A percentile compares a stretch with the other conserved stretches of the same genome.
phyloP scores from a whole-genome alignment of 148 eudicot genomes.

The Rhododendron ferrugineum region DNA sequence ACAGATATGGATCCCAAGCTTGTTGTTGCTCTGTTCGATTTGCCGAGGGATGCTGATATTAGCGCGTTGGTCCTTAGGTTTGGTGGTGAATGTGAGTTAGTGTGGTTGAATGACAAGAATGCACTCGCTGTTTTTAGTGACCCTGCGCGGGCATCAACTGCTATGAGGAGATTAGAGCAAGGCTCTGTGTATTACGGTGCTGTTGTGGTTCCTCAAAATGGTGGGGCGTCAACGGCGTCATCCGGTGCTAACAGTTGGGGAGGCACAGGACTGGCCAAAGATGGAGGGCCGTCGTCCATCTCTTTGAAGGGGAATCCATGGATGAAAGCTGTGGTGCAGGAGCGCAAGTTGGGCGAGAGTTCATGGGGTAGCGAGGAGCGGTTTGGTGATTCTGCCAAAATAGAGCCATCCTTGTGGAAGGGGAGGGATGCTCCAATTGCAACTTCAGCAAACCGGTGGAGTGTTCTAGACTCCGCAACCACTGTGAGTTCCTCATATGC shows the following conservation, averaged over 20 bases:
- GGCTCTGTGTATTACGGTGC: slow-evolving; percentile 85
- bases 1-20: slow-evolving; percentile 95
- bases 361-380: slow-evolving; percentile 69
- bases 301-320: slow-evolving; percentile 52
- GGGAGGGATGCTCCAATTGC: slow-evolving; percentile 45
- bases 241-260: slow-evolving; percentile 53
- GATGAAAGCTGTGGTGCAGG: slow-evolving; percentile 63
- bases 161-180: slow-evolving; percentile 94
- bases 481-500: slow-evolving; percentile 27
- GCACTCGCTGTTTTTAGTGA: slow-evolving; percentile 89
- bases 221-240: slow-evolving; percentile 26
- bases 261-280: slow-evolving; percentile 17
- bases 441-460: slow-evolving; percentile 65
- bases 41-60: slow-evolving; percentile 88
- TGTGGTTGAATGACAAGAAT: slow-evolving; percentile 96
- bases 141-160: slow-evolving; percentile 90
- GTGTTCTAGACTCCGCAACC: slow-evolving; percentile 48
- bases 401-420: slow-evolving; percentile 32
- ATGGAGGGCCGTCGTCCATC: slow-evolving; percentile 17
- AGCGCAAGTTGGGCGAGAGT: slow-evolving; percentile 48
- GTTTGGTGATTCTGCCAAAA: slow-evolving; percentile 26
- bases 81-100: slow-evolving; percentile 97
- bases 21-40: slow-evolving; percentile 75
- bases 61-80: slow-evolving; percentile 87
- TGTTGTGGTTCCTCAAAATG: slow-evolving; percentile 39